Conservation (phyloP, 306 rosid species). For the Dicorynia guianensis region DNA sequence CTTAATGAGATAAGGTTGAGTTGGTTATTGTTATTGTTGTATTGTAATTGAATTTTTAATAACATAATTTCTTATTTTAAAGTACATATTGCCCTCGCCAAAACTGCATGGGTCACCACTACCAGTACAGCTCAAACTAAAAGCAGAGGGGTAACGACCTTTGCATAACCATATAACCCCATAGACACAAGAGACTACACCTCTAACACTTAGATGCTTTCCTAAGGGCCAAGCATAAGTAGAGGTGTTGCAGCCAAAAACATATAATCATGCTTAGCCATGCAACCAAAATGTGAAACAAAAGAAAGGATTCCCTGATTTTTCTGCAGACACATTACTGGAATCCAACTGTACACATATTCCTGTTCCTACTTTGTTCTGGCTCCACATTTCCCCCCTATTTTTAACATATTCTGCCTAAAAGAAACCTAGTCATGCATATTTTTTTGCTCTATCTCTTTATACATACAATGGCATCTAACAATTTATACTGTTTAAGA, state of each 20-base stretch:
- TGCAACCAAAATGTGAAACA: conserved; percentile 14
- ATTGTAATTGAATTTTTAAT: too few species aligned
- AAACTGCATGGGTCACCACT: too few species aligned
- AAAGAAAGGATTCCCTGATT: not conserved
- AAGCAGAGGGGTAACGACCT: not conserved
- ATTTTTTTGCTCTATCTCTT: not conserved
- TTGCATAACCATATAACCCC: conserved; percentile 7
- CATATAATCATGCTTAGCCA: not conserved
- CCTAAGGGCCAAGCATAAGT: conserved; percentile 6
- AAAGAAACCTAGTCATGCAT: not conserved
- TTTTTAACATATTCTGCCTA: not conserved
- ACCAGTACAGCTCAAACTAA: not conserved
- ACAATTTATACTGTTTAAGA: not conserved
- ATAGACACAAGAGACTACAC: not conserved
- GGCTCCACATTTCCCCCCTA: not conserved
- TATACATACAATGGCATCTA: not conserved
- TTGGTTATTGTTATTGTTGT: too few species aligned
- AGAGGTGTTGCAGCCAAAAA: conserved; percentile 6
- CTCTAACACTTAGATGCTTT: not conserved
- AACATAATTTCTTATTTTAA: too few species aligned
- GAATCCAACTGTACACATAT: not conserved
- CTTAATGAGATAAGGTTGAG: too few species aligned
- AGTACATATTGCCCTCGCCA: too few species aligned
- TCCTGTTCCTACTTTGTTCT: not conserved
- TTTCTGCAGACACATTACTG: not conserved